Conservation (phyloP, 1,284 basidiomycete genomes). For the Irpex sp. region DNA sequence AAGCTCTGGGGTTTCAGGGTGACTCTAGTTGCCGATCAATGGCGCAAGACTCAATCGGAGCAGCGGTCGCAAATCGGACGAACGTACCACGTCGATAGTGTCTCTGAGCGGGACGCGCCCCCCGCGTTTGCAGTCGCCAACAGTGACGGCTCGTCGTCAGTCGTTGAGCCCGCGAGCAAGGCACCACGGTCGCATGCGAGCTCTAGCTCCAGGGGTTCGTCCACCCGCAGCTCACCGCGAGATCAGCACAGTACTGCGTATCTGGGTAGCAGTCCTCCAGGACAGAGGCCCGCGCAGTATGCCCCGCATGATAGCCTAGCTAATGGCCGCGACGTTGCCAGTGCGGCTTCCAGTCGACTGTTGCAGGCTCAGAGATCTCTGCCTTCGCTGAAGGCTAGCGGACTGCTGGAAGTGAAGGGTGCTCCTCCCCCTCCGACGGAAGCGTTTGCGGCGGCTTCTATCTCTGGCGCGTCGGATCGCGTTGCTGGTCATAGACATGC, state of each 20-base stretch:
- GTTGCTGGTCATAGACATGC: neutral
- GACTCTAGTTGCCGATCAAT: conserved; percentile 25
- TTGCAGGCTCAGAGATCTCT: conserved; percentile 35
- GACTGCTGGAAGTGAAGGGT: conserved; percentile 48
- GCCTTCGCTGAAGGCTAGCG: conserved; percentile 68
- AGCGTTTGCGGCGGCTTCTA: conserved; percentile 21
- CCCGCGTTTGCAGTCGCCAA: conserved; percentile 11
- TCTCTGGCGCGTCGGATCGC: conserved; percentile 7
- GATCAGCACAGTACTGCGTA: conserved; percentile 1
- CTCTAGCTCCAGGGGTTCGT: conserved; percentile 9
- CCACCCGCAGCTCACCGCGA: conserved; percentile 10
- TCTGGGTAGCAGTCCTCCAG: neutral
- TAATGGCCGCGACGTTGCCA: neutral
- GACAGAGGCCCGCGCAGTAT: neutral
- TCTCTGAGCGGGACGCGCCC: conserved; percentile 7
- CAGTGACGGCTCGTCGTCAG: neutral
- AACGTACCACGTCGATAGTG: conserved; percentile 14
- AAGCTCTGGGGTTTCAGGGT: conserved; percentile 50
- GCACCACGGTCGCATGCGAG: conserved; percentile 4
- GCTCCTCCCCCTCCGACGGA: conserved; percentile 22
- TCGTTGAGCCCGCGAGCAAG: conserved; percentile 6
- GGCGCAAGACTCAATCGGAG: conserved; percentile 23
- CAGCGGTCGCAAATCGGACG: conserved; percentile 16
- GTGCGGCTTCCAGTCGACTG: neutral
- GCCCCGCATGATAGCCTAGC: neutral